Percentiles rank a stretch among this genome's conserved stretches.
Evolutionary conservation across 108 stramenopile genomes (phyloP).

Genomic region (Cylindrotheca closterium): DNA sequence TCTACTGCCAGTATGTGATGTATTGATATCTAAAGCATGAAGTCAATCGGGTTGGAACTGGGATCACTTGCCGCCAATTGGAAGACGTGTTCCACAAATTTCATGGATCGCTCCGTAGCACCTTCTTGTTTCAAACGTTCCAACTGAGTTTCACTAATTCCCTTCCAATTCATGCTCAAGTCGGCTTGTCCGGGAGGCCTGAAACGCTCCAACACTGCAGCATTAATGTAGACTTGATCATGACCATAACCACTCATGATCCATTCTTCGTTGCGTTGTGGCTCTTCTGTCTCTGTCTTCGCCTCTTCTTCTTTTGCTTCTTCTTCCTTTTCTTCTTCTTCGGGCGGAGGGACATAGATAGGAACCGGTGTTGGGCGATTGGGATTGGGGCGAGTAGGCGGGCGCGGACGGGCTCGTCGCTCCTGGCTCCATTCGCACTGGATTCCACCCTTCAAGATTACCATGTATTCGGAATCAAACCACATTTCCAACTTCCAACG

Average conservation of each 20-base stretch:
- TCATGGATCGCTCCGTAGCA: constrained; percentile 26
- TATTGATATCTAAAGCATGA: constrained; percentile 1
- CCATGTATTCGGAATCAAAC: constrained; percentile 61
- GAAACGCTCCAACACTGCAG: constrained; percentile 36
- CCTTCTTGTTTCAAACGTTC: constrained; percentile 24
- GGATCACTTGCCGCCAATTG: constrained; percentile 18
- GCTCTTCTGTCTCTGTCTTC: not conserved
- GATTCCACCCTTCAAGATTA: constrained; percentile 49
- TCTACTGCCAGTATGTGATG: not conserved
- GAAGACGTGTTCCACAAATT: constrained; percentile 25
- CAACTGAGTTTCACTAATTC: constrained; percentile 7
- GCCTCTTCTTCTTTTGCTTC: constrained; percentile 6
- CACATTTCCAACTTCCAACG: constrained; percentile 60
- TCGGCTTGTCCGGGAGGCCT: not conserved
- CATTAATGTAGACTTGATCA: constrained; percentile 43
- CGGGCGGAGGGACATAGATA: constrained; percentile 29
- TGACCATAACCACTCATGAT: constrained; percentile 37
- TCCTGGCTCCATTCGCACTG: constrained; percentile 36
- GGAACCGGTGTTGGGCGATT: constrained; percentile 34
- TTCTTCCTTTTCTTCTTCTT: not conserved
- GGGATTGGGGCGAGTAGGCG: constrained; percentile 23
- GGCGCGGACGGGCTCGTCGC: constrained; percentile 25
- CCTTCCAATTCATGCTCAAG: constrained; percentile 8
- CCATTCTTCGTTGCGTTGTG: constrained; percentile 38
- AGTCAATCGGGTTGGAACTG: constrained; percentile 29